Evolutionary conservation across 495 filamentous ascomycete species (phyloP), one percentile per base, ranked within the genome.

Genomic region (Pyrenula massariospora): DNA sequence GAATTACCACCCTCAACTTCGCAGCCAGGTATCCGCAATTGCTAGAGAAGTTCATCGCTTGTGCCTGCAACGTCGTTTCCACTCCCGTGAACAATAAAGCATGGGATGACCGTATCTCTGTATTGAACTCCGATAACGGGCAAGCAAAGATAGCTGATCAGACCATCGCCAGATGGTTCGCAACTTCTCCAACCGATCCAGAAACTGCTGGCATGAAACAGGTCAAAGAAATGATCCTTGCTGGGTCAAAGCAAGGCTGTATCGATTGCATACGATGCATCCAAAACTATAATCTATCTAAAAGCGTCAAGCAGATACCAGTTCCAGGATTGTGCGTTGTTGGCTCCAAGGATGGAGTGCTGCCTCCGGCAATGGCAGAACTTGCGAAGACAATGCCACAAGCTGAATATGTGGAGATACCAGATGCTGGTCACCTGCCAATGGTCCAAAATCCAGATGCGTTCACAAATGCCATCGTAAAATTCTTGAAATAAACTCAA

Each of bases 121-220:
- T 89, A n/a, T 80, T 82, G 0, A 83, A 86, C 8, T 42, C 31
- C 31, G 15, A 5, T 42, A 42, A 42, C 31, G 31, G 31, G 31
- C 5, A 42, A 42, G 31, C 31, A 15, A 42, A 42, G 51, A 72
- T 93, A 24, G 85, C 87, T 2, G 77, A 74, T 25, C 67, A 77
- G 57, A 93, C 88, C 1, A 83, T 86, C 2, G 74, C 78, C 59
- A 71, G 88, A 48, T 93, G 88, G 88, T 90, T 90, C 15, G 31
- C 31, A 42, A 15, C 31, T 42, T 42, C 31, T 8, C 8, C 15
- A 42, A 8, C 31, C 31, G 31, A 42, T 42, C 31, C 31, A 15
- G 31, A 42, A 42, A 42, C 31, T 5, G 8, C 31, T 15, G 31
- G 8, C 5, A 42, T 42, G 70, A 68, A 42, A 69, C 31, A 74